Conservation (phyloP, 371 early-diverging fungal genomes). For the Rhizopus arrhizus region DNA sequence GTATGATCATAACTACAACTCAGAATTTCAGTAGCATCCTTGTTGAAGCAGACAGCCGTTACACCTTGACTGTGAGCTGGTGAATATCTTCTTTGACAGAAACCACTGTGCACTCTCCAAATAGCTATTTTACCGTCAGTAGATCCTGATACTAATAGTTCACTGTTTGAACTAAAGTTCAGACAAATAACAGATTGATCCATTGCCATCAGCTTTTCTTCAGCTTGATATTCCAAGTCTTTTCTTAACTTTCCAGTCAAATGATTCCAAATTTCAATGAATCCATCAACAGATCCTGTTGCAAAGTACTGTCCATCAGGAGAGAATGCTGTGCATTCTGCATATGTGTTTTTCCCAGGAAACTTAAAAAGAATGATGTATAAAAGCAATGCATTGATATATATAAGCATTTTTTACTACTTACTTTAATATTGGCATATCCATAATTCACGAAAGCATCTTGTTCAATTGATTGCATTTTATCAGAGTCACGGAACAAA, state of each 20-base stretch:
- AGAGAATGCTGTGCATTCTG: slow-evolving; percentile 81
- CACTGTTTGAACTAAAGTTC: slow-evolving; percentile 76
- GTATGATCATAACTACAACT: slow-evolving; percentile 84
- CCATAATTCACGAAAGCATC: slow-evolving; percentile 70
- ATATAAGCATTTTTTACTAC: too few relatives aligned
- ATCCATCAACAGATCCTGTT: slow-evolving; percentile 91
- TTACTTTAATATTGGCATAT: slow-evolving; percentile 78
- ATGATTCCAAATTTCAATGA: slow-evolving; percentile 94
- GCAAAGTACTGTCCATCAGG: slow-evolving; percentile 84
- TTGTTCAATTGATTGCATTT: slow-evolving; percentile 61
- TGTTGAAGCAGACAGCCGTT: slow-evolving; percentile 76
- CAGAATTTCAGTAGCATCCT: slow-evolving; percentile 78
- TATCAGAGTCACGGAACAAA: slow-evolving; percentile 73
- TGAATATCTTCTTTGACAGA: slow-evolving; percentile 70
- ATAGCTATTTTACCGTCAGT: slow-evolving; percentile 87
- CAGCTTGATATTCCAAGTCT: slow-evolving; percentile 90
- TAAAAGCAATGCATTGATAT: neutral
- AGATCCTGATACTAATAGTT: slow-evolving; percentile 83
- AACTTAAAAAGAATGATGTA: slow-evolving; percentile 53
- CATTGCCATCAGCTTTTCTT: slow-evolving; percentile 93
- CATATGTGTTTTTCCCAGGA: slow-evolving; percentile 83
- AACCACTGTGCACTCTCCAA: slow-evolving; percentile 83
- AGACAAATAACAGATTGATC: slow-evolving; percentile 82
- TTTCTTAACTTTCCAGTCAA: slow-evolving; percentile 86
- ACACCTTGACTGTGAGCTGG: slow-evolving; percentile 90